Base-by-base conservation (phyloP, 371 early-diverging fungal species). In the Fennellomyces sp. region DNA sequence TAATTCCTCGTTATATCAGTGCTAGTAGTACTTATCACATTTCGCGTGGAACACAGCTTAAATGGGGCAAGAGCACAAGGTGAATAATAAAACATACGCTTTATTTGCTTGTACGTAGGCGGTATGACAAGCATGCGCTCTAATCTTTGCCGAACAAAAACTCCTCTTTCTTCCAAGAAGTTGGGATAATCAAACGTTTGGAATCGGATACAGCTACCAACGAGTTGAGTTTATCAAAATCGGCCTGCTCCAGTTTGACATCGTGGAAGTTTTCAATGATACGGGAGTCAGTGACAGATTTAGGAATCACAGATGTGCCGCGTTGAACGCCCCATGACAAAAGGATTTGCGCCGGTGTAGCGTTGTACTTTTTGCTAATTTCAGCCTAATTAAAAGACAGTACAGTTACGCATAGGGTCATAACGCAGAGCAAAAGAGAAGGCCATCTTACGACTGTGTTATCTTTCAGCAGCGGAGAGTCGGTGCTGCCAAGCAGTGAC, bases 301-400 rank as follows among this genome's bases (percentile, higher is more conserved):
- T 86, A 45, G 87, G 87, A 52, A 86, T 72, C 2, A 81, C 84
- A n/a, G 64, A 68, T 5, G 69, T 69, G 71, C 59, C 59, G 31
- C 90, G 86, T 57, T 89, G 78, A 47, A 88, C 63, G n/a, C 80
- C 84, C 93, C 94, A 96, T 21, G 87, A 82, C 21, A 95, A 66
- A 12, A 90, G 66, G 28, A 93, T 83, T 66, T 94, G 93, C 10
- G 94, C 88, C 0, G 89, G 77, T 0, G 90, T 80, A 52, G 81
- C 86, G 7, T 70, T 55, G 61, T 88, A 78, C 29, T 77, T 76
- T 52, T 83, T 65, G 17, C 93, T 90, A 55, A 93, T 81, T 29
- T 30, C 36, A 39, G 41, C 54, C 54, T 54, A 54, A 33, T 33
- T 33, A 33, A 6, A 13, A 13, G 13, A 33, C 35, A 33, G 35